Evolutionary conservation across 768 basidiomycete species (phyloP), one percentile per base, ranked within the genome.

Genomic region (Collybia sp.): DNA sequence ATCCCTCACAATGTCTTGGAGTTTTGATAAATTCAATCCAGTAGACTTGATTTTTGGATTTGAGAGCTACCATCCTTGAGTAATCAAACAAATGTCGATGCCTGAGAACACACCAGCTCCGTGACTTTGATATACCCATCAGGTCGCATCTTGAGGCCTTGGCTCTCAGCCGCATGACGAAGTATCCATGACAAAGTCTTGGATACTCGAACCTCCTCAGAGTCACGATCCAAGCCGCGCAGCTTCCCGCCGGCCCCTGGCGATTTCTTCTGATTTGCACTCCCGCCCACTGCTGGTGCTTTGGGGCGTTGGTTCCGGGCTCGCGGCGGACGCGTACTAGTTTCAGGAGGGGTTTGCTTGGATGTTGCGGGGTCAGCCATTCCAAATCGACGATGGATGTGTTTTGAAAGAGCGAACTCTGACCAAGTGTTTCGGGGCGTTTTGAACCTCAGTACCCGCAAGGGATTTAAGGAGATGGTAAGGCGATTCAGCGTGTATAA

Each of bases 101-200:
- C 8, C 3, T 25, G 17, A 8, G 34, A 6, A 74, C 88, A 55
- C 58, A 96, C 95, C 54, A 98, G 70, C 52, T 94, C 91, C 2
- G 71, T 66, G 5, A 97, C 88, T 52, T 77, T 76, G 2, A 93
- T 82, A 58, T 84, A 97, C 12, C 95, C 95, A 57, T 97, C 95
- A 25, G 72, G 58, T 6, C 94, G 79, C 69, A 97, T 85, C 3
- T 68, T 56, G 4, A 97, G 59, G 1, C 83, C 80, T 50, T 94
- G 84, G 32, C 78, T 79, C 52, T 79, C 71, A 15, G 93, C 92
- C 0, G 87, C 91, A 61, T 98, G 95, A 3, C 94, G 79, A n/a
- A 98, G 77, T 18, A 98, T 69, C 77, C 87, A 97, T 0, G 93
- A 86, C 8, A 98, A 67, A 0, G 89, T 88, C 64, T 96, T 97